Conservation (phyloP, 164 flowering plant species). For the Taxillus chinensis region DNA sequence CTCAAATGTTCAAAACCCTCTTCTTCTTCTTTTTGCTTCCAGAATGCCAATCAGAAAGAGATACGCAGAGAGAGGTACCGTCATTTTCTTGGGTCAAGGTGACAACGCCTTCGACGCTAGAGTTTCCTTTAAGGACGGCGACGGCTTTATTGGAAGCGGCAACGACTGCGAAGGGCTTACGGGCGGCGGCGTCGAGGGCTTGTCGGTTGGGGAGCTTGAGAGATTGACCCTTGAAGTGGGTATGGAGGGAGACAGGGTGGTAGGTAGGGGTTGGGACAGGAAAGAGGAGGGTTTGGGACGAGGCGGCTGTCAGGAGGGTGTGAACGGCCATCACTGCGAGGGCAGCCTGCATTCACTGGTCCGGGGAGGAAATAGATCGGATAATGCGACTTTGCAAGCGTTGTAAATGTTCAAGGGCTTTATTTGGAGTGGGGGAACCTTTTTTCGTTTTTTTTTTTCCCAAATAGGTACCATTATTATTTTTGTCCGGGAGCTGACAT, state of each 20-base stretch:
- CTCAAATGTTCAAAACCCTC: too few species aligned
- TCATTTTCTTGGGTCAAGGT: conserved; percentile 64
- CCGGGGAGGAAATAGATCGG: not conserved
- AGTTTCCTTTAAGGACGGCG: conserved; percentile 74
- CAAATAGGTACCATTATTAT: too few species aligned
- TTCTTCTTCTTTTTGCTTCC: too few species aligned
- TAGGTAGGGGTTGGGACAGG: conserved; percentile 11
- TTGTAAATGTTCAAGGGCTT: too few species aligned
- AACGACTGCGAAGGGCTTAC: conserved; percentile 31
- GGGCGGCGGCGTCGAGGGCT: conserved; percentile 12
- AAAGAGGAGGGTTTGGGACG: conserved; percentile 13
- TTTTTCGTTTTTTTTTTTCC: too few species aligned
- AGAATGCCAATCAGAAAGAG: not conserved
- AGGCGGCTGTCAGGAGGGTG: conserved; percentile 23
- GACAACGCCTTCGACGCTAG: conserved; percentile 74
- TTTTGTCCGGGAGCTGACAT: too few species aligned
- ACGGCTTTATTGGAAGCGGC: conserved; percentile 81
- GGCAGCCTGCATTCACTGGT: conserved; percentile 22
- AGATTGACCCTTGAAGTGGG: conserved; percentile 36
- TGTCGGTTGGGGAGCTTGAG: conserved; percentile 20
- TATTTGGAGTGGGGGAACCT: too few species aligned
- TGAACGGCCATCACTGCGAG: conserved; percentile 48
- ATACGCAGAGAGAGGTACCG: conserved; percentile 27
- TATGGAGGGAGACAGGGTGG: conserved; percentile 12
- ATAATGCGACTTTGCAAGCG: conserved; percentile 1